A percentile compares a stretch with the other conserved stretches of the same genome.
Evolutionary conservation across 108 stramenopile genomes (phyloP).

Genomic region (Nitzschia palea): DNA sequence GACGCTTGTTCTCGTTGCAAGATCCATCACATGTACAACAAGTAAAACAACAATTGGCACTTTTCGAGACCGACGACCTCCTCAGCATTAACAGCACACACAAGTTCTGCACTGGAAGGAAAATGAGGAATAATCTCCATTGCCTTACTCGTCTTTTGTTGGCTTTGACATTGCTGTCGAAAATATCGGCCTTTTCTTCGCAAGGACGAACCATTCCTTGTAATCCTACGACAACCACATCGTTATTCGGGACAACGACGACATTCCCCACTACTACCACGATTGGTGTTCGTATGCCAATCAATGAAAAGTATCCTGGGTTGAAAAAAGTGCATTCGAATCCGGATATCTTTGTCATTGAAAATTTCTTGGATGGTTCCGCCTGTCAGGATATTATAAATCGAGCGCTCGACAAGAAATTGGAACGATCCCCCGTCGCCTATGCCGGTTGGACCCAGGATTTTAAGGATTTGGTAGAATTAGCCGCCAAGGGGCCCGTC

Average conservation of each 20-base stretch:
- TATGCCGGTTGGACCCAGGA: constrained; percentile 82
- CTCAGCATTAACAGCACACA: no score
- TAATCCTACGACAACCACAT: neutral
- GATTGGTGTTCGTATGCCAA: constrained; percentile 48
- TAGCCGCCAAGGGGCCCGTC: constrained; percentile 72
- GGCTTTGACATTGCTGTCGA: neutral
- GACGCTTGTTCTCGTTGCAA: no score
- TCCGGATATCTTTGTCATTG: constrained; percentile 77
- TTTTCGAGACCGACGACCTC: no score
- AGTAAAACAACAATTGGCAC: no score
- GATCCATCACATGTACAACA: no score
- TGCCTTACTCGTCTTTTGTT: no score
- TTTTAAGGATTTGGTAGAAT: constrained; percentile 64
- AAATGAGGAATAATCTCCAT: no score
- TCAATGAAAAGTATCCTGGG: constrained; percentile 56
- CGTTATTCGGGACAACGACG: neutral
- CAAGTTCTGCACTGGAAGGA: no score
- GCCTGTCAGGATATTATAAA: constrained; percentile 59
- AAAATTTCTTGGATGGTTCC: constrained; percentile 46
- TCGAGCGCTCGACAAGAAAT: constrained; percentile 43
- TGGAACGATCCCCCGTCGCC: constrained; percentile 67
- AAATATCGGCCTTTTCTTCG: neutral
- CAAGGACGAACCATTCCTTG: no score
- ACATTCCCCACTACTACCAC: neutral
- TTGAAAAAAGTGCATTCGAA: constrained; percentile 55